These are phyloP conservation scores for Coemansia javaensis DNA, from an alignment of 192 early-diverging fungal species.

Conservation along the genomic window DNA sequence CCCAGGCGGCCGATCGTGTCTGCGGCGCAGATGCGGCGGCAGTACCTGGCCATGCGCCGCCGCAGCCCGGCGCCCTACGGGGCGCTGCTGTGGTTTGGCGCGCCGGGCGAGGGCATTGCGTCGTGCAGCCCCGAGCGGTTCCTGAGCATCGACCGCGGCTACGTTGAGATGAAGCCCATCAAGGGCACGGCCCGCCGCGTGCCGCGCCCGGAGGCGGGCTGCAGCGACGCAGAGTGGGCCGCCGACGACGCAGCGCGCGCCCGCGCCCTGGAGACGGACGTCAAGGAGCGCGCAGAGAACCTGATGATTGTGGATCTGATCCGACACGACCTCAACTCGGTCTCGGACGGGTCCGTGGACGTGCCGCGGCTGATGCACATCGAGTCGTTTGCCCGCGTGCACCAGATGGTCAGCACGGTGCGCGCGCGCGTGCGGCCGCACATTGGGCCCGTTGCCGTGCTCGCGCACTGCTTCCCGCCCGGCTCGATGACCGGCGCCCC, in stretches of 20 bases:
- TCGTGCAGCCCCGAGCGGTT: constrained; percentile 83
- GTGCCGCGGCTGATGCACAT: constrained; percentile 84
- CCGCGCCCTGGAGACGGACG: constrained; percentile 54
- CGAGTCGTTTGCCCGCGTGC: constrained; percentile 86
- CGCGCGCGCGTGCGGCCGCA: constrained; percentile 55
- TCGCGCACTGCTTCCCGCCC: constrained; percentile 82
- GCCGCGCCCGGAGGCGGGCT: not conserved
- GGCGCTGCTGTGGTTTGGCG: constrained; percentile 60
- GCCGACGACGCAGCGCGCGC: constrained; percentile 10
- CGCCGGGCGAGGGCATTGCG: constrained; percentile 34
- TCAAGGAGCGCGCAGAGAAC: constrained; percentile 95
- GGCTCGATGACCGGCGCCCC: constrained; percentile 99
- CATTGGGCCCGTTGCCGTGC: constrained; percentile 63
- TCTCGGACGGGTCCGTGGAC: constrained; percentile 60
- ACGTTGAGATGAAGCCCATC: constrained; percentile 92
- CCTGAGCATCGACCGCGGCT: constrained; percentile 40
- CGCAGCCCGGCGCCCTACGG: constrained; percentile 87
- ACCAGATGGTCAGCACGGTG: constrained; percentile 89
- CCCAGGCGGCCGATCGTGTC: not conserved
- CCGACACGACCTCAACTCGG: constrained; percentile 83
- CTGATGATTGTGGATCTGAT: constrained; percentile 98
- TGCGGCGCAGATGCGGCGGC: not conserved
- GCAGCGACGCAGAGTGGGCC: constrained; percentile 7
- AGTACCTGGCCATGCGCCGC: constrained; percentile 52
- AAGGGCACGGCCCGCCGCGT: constrained; percentile 68